Conservation (phyloP, 768 basidiomycete genomes). For the Cystobasidium ongulense region DNA sequence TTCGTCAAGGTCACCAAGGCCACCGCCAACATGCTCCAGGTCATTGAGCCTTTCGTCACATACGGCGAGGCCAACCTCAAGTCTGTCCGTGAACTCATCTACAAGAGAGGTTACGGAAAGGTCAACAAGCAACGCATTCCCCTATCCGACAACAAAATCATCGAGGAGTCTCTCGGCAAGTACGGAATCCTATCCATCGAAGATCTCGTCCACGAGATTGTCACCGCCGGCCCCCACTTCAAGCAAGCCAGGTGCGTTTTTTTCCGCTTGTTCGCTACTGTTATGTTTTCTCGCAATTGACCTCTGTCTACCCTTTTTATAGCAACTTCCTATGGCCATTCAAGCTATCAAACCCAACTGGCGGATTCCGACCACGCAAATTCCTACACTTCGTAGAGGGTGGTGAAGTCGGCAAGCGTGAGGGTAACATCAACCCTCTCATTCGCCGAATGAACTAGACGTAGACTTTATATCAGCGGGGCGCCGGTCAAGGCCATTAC, state of each 20-base stretch:
- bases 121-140: conserved; percentile 96
- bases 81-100: conserved; percentile 85
- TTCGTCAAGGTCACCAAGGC: conserved; percentile 96
- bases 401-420: conserved; percentile 73
- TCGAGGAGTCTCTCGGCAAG: conserved; percentile 82
- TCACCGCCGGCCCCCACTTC: conserved; percentile 94
- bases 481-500: too few relatives aligned
- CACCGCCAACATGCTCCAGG: conserved; percentile 93
- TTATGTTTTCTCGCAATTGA: not conserved
- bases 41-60: conserved; percentile 93
- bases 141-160: conserved; percentile 82
- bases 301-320: not conserved
- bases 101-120: conserved; percentile 99
- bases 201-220: conserved; percentile 94
- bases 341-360: conserved; percentile 98
- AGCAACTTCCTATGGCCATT: conserved; percentile 98
- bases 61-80: conserved; percentile 57
- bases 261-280: not conserved
- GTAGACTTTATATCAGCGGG: too few relatives aligned
- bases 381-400: conserved; percentile 56
- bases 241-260: conserved; percentile 64
- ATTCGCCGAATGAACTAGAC: conserved; percentile 47
- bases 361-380: conserved; percentile 95
- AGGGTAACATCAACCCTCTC: conserved; percentile 94
- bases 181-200: conserved; percentile 93